A percentile compares a stretch with the other conserved stretches of the same genome.
Conservation (phyloP, 371 early-diverging fungal species). For the Sporodiniella umbellata region DNA sequence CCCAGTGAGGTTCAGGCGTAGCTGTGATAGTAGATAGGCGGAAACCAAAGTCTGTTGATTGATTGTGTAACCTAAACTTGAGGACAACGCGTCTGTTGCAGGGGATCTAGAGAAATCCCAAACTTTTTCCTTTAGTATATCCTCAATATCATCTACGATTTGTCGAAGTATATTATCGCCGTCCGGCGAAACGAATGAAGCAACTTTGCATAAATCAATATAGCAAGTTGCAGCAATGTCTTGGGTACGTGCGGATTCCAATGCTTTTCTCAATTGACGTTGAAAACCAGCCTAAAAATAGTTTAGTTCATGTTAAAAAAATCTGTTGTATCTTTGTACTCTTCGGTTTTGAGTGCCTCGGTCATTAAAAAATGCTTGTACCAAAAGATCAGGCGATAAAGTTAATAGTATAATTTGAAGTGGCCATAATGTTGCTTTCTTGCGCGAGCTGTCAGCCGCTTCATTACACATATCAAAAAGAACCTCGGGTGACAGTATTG, state of each 20-base stretch:
- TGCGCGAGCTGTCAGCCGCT: conserved; percentile 61
- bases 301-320: background rate
- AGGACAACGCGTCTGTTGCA: conserved; percentile 19
- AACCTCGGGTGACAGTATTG: conserved; percentile 73
- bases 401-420: conserved; percentile 71
- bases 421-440: conserved; percentile 74
- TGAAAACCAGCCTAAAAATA: conserved; percentile 54
- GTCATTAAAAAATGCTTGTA: conserved; percentile 48
- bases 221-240: conserved; percentile 71
- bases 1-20: conserved; percentile 60
- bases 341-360: conserved; percentile 31
- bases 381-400: conserved; percentile 74
- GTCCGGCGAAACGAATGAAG: conserved; percentile 59
- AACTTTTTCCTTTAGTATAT: conserved; percentile 61
- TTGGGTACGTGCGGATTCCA: conserved; percentile 50
- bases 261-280: conserved; percentile 59
- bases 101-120: conserved; percentile 46
- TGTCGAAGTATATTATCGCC: conserved; percentile 61
- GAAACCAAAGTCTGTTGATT: conserved; percentile 53
- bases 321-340: too few relatives aligned
- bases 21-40: conserved; percentile 65
- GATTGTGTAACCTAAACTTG: conserved; percentile 41
- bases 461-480: conserved; percentile 72
- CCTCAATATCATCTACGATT: conserved; percentile 67
- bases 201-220: conserved; percentile 73